A percentile compares a stretch with the other conserved stretches of the same genome.
These are phyloP conservation scores for Acarospora socialis DNA, from an alignment of 2,329 filamentous ascomycete genomes.

Conservation along the genomic window DNA sequence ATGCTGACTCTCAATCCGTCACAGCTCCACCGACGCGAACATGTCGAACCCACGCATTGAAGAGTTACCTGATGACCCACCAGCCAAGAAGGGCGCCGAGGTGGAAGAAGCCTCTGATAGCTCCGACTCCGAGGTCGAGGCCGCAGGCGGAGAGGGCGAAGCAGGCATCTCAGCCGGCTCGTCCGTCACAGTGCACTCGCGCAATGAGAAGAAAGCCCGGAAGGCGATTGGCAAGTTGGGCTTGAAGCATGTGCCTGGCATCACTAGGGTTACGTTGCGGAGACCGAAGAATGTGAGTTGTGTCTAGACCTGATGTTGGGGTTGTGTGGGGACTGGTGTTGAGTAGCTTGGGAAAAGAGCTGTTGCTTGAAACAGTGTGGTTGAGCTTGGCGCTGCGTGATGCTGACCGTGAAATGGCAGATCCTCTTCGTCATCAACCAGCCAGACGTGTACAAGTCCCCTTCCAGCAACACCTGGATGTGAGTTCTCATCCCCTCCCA, in stretches of 20 bases:
- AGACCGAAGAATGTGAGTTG: constrained; percentile 93
- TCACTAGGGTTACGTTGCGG: constrained; percentile 94
- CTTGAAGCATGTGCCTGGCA: constrained; percentile 88
- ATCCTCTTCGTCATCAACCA: constrained; percentile 99
- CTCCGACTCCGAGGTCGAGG: constrained; percentile 35
- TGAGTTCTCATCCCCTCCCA: constrained; percentile 38
- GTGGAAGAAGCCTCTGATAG: constrained; percentile 50
- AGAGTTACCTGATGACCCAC: constrained; percentile 81
- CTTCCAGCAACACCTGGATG: constrained; percentile 99
- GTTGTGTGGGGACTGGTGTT: too few species aligned
- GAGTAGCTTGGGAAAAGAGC: too few species aligned
- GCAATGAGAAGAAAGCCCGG: constrained; percentile 99
- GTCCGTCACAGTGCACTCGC: constrained; percentile 83
- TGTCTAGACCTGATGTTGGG: constrained; percentile 16
- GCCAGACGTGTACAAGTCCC: constrained; percentile 98
- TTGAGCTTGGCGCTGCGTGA: too few species aligned
- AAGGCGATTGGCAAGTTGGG: constrained; percentile 99
- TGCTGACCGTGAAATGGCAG: constrained; percentile 40
- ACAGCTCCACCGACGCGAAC: constrained; percentile 28
- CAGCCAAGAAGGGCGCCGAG: constrained; percentile 68
- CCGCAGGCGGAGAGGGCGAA: constrained; percentile 34
- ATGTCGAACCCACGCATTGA: constrained; percentile 98
- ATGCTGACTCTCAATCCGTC: too few species aligned
- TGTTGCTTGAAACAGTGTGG: too few species aligned
- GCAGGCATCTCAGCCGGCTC: constrained; percentile 67